Percentiles rank a stretch among this genome's conserved stretches.
Conservation (phyloP, 2,329 filamentous ascomycete species). For the Claviceps spartinae region DNA sequence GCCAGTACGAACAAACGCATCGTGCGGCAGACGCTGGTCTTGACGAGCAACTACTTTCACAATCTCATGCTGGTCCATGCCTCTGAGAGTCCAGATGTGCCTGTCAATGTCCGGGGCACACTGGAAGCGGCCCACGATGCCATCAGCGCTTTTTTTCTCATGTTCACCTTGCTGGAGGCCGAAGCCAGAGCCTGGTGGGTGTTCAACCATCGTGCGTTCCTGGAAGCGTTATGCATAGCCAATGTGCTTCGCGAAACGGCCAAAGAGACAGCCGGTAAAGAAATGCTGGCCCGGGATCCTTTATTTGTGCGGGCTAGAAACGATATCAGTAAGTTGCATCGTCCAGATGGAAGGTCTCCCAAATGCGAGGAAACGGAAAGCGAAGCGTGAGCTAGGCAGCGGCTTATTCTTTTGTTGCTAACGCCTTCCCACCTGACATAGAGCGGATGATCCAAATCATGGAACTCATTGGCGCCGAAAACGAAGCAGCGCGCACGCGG, state of each 20-base stretch:
- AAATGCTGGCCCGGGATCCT: constrained; percentile 37
- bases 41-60: constrained; percentile 74
- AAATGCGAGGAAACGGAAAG: neutral
- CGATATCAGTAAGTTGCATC: constrained; percentile 41
- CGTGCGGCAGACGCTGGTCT: constrained; percentile 61
- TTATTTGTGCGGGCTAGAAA: constrained; percentile 44
- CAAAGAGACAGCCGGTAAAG: constrained; percentile 31
- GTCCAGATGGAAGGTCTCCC: neutral
- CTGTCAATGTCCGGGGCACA: constrained; percentile 53
- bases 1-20: constrained; percentile 48
- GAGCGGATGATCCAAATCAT: constrained; percentile 52
- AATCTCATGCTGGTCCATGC: constrained; percentile 69
- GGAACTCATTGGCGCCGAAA: constrained; percentile 44
- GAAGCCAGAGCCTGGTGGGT: constrained; percentile 78
- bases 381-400: neutral
- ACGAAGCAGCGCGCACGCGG: constrained; percentile 44
- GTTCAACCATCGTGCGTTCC: constrained; percentile 67
- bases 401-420: neutral
- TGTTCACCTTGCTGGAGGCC: constrained; percentile 52
- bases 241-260: constrained; percentile 41
- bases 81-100: constrained; percentile 50
- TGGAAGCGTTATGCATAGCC: constrained; percentile 59
- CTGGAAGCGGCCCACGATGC: constrained; percentile 66
- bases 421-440: constrained; percentile 14
- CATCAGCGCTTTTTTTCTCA: constrained; percentile 59